These are phyloP conservation scores for Sugiyamaella floridensis DNA, from an alignment of 805 yeast species.

Conservation along the genomic window DNA sequence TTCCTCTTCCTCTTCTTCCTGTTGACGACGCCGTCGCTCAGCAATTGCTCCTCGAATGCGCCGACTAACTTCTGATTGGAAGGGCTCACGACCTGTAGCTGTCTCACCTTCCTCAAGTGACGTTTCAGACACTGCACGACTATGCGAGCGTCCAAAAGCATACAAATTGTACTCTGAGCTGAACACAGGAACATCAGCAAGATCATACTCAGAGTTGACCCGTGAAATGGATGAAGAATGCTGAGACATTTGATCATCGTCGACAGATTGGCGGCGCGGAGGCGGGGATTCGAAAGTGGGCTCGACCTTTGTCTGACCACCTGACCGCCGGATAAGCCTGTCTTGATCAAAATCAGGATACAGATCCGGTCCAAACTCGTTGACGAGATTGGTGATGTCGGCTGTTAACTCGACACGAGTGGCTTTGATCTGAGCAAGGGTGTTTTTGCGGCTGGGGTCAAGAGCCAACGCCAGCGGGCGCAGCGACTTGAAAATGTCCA, in stretches of 20 bases:
- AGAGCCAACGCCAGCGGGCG: constrained; percentile 62
- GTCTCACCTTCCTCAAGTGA: constrained; percentile 3
- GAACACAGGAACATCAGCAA: constrained; percentile 59
- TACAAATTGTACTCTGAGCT: constrained; percentile 32
- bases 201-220: constrained; percentile 53
- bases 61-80: constrained; percentile 18
- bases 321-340: neutral
- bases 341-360: constrained; percentile 70
- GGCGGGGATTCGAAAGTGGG: neutral
- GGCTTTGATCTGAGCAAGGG: constrained; percentile 47
- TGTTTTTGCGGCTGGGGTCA: constrained; percentile 31
- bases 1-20: constrained; percentile 10
- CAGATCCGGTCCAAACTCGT: constrained; percentile 73
- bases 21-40: constrained; percentile 15
- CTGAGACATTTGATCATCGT: constrained; percentile 12
- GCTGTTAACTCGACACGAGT: constrained; percentile 56
- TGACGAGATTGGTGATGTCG: constrained; percentile 73
- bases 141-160: constrained; percentile 6
- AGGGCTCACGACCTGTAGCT: constrained; percentile 12
- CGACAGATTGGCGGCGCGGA: constrained; percentile 13
- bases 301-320: neutral
- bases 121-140: constrained; percentile 2
- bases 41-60: constrained; percentile 24
- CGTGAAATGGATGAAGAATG: constrained; percentile 54
- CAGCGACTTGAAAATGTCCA: constrained; percentile 77